These are phyloP conservation scores for Bertia moriformis DNA, from an alignment of 2,329 filamentous ascomycete genomes.

Conservation along the genomic window DNA sequence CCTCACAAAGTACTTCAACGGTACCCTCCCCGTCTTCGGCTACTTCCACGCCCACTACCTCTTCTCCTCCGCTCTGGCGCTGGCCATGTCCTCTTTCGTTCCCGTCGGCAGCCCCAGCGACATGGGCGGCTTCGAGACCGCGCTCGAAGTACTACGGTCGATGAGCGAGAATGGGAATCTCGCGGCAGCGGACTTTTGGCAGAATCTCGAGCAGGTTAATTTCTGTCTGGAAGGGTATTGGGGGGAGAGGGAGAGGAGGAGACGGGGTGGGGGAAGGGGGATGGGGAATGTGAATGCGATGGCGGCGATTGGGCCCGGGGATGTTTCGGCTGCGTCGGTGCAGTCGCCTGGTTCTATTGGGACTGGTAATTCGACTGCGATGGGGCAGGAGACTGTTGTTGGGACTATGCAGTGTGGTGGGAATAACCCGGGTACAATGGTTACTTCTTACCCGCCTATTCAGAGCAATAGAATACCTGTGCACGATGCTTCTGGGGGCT, in stretches of 20 bases:
- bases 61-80: constrained; percentile 10
- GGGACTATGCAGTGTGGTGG: too few relatives aligned
- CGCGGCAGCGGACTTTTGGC: constrained; percentile 14
- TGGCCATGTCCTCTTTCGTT: constrained; percentile 11
- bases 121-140: constrained; percentile 7
- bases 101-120: constrained; percentile 8
- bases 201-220: constrained; percentile 5
- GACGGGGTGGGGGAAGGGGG: background rate
- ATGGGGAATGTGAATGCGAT: background rate
- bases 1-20: constrained; percentile 10
- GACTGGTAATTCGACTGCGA: background rate
- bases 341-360: background rate
- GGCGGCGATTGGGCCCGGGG: background rate
- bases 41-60: constrained; percentile 13
- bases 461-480: too few relatives aligned
- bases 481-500: constrained; percentile 8
- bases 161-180: constrained; percentile 21
- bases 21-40: constrained; percentile 10
- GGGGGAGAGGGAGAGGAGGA: background rate
- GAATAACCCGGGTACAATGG: background rate
- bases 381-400: background rate
- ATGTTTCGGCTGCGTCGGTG: background rate
- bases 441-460: background rate
- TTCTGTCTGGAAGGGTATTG: background rate
- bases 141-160: constrained; percentile 8